Evolutionary conservation across 352 stramenopile species (phyloP), one percentile per base, ranked within the genome.

Genomic region (Thraustochytrium sp.): DNA sequence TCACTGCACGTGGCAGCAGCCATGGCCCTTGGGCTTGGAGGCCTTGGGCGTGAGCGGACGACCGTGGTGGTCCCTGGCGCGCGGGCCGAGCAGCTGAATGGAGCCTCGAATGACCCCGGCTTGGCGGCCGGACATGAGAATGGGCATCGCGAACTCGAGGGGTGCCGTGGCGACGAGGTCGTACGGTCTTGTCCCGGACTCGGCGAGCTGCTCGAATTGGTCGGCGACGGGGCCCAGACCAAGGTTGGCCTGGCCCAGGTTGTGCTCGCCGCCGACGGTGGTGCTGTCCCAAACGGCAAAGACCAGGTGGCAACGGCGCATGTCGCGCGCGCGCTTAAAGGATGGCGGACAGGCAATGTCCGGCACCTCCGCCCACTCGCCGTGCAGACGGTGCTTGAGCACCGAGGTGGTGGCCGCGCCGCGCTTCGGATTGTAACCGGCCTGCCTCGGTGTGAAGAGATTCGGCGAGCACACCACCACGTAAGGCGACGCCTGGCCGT

Each of bases 401-500:
- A 80, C 68, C 4, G 68, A n/a, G 13, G 68, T 80, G 9, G 76
- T 42, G 13, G 68, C 48, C 4, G 68, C 68, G 26, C 68, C 68
- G 5, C 46, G 42, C 18, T 38, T 29, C n/a, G 68, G 68, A 26
- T 80, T 80, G 68, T 80, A 80, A 31, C 68, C 68, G 23, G 26
- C 11, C n/a, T 80, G 68, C 37, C 42, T 18, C 8, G 46, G 68
- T 21, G 31, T 46, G 68, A 65, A 80, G 16, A 80, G 49, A 38
- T 80, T 80, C 5, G 68, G 68, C 16, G 37, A 34, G 26, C 31
- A 4, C 36, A 16, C 89, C 2, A 86, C 2, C 76, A 93, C 87
- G 46, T 94, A 95, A 23, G 92, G 91, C 59, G 94, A 91, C 74
- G 90, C 94, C 48, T 90, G 86, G n/a, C 91, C 91, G 3, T 88